Conservation (phyloP, 2,329 filamentous ascomycete genomes). For the Cordyceps tenuipes region DNA sequence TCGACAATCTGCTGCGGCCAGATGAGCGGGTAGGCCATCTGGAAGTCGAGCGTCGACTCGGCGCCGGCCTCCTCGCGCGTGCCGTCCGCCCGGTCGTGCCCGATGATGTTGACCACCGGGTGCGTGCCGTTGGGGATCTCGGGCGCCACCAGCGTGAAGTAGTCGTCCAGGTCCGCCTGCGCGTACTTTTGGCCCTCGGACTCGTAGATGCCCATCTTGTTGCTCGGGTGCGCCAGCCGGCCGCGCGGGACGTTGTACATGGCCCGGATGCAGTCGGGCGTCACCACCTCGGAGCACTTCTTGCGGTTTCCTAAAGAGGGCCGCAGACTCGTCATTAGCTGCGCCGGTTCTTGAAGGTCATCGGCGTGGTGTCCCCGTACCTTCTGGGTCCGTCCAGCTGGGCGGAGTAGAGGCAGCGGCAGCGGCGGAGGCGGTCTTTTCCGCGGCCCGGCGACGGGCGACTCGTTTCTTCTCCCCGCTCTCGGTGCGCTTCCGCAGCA, state of each 20-base stretch:
- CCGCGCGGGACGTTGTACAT: conserved; percentile 32
- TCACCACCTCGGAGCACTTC: conserved; percentile 18
- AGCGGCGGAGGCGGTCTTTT: too few species aligned
- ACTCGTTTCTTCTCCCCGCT: background rate
- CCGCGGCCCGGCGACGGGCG: background rate
- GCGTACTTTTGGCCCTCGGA: conserved; percentile 32
- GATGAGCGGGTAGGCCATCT: conserved; percentile 39
- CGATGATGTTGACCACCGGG: conserved; percentile 25
- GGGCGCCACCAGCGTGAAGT: conserved; percentile 25
- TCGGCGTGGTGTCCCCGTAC: background rate
- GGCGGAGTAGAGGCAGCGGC: background rate
- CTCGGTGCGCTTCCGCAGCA: conserved; percentile 6
- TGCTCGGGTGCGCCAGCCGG: conserved; percentile 23
- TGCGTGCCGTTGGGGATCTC: conserved; percentile 30
- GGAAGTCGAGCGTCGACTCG: conserved; percentile 41
- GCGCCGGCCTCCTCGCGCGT: conserved; percentile 19
- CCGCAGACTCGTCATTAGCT: too few species aligned
- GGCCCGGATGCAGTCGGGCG: conserved; percentile 31
- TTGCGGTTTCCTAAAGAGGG: background rate
- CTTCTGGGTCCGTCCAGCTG: background rate
- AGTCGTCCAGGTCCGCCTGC: conserved; percentile 30
- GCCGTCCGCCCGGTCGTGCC: conserved; percentile 17
- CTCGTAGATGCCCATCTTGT: conserved; percentile 35
- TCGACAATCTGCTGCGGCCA: conserved; percentile 41
- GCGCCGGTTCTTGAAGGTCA: too few species aligned